phyloP scores from a whole-genome alignment of 2,329 filamentous ascomycete species.

The Diaporthe sp. region DNA sequence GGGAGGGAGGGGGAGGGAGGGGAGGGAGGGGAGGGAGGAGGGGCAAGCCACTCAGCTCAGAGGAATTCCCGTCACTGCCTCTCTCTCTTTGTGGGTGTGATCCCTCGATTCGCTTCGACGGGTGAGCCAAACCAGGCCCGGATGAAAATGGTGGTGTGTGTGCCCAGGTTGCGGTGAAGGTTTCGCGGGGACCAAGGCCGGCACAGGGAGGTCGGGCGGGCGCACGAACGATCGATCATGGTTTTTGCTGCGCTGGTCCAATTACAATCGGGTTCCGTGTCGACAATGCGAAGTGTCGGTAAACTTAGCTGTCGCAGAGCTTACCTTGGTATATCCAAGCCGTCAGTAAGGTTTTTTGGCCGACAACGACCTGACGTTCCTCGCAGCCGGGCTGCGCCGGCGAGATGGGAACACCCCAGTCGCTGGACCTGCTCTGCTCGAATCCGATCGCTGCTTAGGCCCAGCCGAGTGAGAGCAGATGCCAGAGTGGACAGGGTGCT shows the following conservation, averaged over 20 bases:
- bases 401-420: neutral
- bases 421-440: neutral
- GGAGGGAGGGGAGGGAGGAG: neutral
- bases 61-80: neutral
- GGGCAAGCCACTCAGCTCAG: neutral
- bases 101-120: neutral
- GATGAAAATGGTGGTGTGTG: neutral
- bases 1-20: no score
- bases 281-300: neutral
- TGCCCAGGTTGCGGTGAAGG: neutral
- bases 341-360: neutral
- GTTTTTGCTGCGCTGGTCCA: slow-evolving; percentile 13
- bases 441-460: neutral
- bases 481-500: neutral
- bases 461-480: neutral
- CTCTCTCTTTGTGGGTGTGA: no score
- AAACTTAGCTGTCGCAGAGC: neutral
- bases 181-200: slow-evolving; percentile 18
- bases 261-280: neutral
- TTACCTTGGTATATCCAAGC: no score
- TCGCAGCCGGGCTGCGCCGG: slow-evolving; percentile 2
- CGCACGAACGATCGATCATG: slow-evolving; percentile 9
- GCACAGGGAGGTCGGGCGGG: neutral
- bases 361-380: neutral
- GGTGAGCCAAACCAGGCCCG: neutral